These are phyloP conservation scores for Erodium moschatum DNA, from an alignment of 441 rosid genomes.

Conservation along the genomic window DNA sequence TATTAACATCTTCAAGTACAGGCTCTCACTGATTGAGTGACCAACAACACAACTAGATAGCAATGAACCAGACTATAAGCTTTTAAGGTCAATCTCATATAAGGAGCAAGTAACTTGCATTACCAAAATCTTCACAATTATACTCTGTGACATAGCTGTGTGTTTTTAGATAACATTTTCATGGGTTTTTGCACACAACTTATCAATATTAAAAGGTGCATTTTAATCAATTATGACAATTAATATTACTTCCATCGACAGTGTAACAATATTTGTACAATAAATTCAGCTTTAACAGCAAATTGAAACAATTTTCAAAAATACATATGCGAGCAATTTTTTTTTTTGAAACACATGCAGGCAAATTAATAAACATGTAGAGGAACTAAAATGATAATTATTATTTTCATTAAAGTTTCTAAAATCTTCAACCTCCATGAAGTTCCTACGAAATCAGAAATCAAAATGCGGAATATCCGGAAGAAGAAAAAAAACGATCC, in stretches of 20 bases:
- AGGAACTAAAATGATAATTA: not conserved
- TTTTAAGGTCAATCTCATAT: not conserved
- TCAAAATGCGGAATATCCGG: not conserved
- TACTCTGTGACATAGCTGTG: not conserved
- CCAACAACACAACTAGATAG: not conserved
- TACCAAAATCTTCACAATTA: not conserved
- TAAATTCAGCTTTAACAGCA: not conserved
- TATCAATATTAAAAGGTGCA: not conserved
- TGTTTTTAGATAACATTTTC: not conserved
- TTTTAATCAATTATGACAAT: constrained; percentile 1
- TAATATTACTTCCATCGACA: not conserved
- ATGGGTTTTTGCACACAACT: not conserved
- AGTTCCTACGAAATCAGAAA: not conserved
- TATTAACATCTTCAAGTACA: not conserved
- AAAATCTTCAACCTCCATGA: not conserved
- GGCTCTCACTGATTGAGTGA: constrained; percentile 2
- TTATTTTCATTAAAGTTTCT: not conserved
- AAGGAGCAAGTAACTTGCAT: not conserved
- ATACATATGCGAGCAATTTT: not conserved
- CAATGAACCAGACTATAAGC: not conserved
- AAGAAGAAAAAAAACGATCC: not conserved
- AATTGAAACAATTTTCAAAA: not conserved
- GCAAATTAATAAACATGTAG: not conserved
- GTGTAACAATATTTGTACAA: not conserved
- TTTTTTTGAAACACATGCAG: not conserved